These are phyloP conservation scores for Penicillium sp. DNA, from an alignment of 2,329 filamentous ascomycete genomes.

Conservation along the genomic window DNA sequence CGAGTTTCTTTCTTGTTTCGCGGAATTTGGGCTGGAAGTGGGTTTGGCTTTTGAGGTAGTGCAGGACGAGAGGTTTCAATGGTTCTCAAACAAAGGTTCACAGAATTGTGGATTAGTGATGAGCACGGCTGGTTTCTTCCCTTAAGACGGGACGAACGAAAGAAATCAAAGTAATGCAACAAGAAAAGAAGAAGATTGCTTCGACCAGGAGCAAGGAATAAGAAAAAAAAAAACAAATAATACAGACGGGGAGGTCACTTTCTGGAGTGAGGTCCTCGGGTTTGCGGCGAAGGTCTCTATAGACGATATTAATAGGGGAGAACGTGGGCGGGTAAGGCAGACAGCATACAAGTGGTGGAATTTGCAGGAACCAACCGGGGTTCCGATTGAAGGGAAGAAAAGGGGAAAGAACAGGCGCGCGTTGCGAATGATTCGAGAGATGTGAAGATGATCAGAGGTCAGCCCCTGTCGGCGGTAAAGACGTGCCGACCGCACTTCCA, in stretches of 20 bases:
- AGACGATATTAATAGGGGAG: conserved; percentile 9
- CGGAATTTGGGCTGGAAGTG: background rate
- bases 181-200: conserved; percentile 7
- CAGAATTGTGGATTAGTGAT: background rate
- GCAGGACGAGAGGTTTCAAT: background rate
- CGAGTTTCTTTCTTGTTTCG: background rate
- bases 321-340: conserved; percentile 1
- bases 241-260: conserved; percentile 5
- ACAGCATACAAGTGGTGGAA: background rate
- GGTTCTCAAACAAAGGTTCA: background rate
- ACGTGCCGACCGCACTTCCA: conserved; percentile 17
- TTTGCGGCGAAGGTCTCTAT: background rate
- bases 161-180: background rate
- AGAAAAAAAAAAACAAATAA: conserved; percentile 9
- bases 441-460: conserved; percentile 10
- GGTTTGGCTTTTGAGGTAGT: background rate
- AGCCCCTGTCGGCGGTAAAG: conserved; percentile 27
- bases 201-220: conserved; percentile 14
- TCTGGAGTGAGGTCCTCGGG: background rate
- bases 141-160: background rate
- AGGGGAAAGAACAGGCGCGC: conserved; percentile 4
- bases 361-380: conserved; percentile 24
- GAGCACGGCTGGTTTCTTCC: background rate
- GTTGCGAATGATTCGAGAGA: conserved; percentile 3
- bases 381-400: conserved; percentile 18